Evolutionary conservation across 169 alveolate species (phyloP).

Genomic region (Cyclospora cayetanensis): DNA sequence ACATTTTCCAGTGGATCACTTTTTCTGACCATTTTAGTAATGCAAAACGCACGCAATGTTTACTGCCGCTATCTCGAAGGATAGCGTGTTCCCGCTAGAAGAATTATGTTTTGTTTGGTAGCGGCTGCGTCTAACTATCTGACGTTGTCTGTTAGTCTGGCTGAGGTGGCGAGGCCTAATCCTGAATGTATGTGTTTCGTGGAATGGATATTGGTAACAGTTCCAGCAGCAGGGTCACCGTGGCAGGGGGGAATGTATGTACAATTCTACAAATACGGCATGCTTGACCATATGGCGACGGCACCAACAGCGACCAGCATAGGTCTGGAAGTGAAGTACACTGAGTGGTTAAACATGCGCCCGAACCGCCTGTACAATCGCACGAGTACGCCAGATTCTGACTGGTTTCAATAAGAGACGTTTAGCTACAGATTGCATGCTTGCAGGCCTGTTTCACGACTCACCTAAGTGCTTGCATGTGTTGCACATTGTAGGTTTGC

Average conservation of each 20-base stretch:
- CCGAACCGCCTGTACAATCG: conserved; percentile 38
- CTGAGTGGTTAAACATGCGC: conserved; percentile 22
- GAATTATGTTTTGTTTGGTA: no score
- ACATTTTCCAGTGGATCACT: conserved; percentile 4
- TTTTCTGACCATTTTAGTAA: conserved; percentile 30
- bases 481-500: no score
- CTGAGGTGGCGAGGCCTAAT: no score
- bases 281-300: not conserved
- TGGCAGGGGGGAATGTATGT: not conserved
- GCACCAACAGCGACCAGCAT: not conserved
- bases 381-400: not conserved
- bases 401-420: no score
- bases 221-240: not conserved
- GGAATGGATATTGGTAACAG: not conserved
- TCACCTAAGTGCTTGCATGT: no score
- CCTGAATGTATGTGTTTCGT: no score
- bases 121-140: no score
- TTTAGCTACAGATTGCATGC: no score
- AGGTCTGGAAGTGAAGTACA: not conserved
- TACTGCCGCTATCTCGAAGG: conserved; percentile 28
- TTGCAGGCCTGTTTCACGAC: no score
- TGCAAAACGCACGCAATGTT: conserved; percentile 38
- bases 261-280: not conserved
- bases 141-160: no score
- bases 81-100: not conserved